Evolutionary conservation across 169 alveolate genomes (phyloP).

Genomic region (Plasmodium chabaudi): DNA sequence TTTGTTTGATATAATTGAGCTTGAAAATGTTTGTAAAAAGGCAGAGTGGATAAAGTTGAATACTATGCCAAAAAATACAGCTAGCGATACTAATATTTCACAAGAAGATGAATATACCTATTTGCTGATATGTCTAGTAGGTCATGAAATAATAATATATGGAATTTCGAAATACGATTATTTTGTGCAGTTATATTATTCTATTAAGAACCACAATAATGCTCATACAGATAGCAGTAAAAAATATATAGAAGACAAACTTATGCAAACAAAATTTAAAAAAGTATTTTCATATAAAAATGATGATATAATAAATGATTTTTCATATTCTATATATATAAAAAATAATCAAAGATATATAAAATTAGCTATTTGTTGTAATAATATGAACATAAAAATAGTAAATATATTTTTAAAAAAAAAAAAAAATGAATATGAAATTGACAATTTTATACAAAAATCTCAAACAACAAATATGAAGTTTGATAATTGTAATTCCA

Average conservation of each 20-base stretch:
- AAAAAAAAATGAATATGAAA: conserved; percentile 13
- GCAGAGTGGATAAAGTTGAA: conserved; percentile 44
- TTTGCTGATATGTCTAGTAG: conserved; percentile 31
- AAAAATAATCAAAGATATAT: conserved; percentile 25
- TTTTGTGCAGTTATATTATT: conserved; percentile 2
- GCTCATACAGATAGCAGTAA: background rate
- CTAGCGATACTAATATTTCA: background rate
- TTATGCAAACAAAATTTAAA: conserved; percentile 12
- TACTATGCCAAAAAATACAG: background rate
- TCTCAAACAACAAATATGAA: conserved; percentile 13
- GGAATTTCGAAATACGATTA: conserved; percentile 31
- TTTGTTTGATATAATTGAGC: conserved; percentile 37
- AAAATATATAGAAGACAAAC: background rate
- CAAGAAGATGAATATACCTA: conserved; percentile 7
- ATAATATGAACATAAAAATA: conserved; percentile 32
- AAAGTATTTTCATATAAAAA: conserved; percentile 34
- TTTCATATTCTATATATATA: conserved; percentile 43
- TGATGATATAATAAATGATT: conserved; percentile 22
- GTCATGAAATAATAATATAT: conserved; percentile 26
- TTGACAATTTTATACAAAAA: conserved; percentile 11
- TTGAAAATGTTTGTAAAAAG: conserved; percentile 32
- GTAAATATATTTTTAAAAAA: conserved; percentile 21
- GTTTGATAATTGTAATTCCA: background rate
- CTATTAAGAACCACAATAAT: background rate
- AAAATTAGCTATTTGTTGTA: conserved; percentile 41